Evolutionary conservation across 345 rosid species (phyloP), one percentile per base, ranked within the genome.

Genomic region (Orychophragmus violaceus): DNA sequence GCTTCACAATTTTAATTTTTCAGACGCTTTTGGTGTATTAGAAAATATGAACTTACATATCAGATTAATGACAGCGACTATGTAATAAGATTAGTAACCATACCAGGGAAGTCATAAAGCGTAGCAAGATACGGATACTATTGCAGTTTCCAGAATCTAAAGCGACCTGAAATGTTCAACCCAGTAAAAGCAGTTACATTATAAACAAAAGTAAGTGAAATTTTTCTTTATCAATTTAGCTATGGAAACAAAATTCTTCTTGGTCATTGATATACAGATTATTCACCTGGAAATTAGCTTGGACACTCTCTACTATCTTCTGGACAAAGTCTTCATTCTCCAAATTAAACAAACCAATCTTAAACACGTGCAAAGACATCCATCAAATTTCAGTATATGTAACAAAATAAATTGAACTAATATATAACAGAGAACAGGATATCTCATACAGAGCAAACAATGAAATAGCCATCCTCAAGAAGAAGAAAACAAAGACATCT

Each of bases 301-400:
- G 94, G 62, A 78, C 75, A 32, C 25, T 80, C 66, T 83, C 90
- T 66, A 89, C 81, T 27, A 89, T 8, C 59, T 72, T 78, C 69
- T 42, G 53, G 23, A 82, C 96, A 21, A 84, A 89, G n/a, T 88
- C 96, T 78, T 95, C 99, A 49, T 95, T 83, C 68, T 91, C 99
- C 89, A 89, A 78, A 84, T 95, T 91, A 82, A 95, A 49, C 72
- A 95, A 76, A 42, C 95, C 97, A 79, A 88, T 79, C 97, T 95
- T 66, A 39, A 45, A 63, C 55, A 64, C 67, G 28, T 14, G 53
- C 44, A 68, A 61, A 59, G 52, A 62, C 32, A 61, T 44, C 45
- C 42, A 60, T 42, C 63, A 74, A 16, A 4, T 23, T 18, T 5
- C 3, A 22, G 37, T 49, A 50, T 25, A 22, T 30, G 37, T 32